Percentiles rank a stretch among this genome's conserved stretches.
phyloP scores from a whole-genome alignment of 2,329 filamentous ascomycete species.

The Scortechinia acanthostroma region DNA sequence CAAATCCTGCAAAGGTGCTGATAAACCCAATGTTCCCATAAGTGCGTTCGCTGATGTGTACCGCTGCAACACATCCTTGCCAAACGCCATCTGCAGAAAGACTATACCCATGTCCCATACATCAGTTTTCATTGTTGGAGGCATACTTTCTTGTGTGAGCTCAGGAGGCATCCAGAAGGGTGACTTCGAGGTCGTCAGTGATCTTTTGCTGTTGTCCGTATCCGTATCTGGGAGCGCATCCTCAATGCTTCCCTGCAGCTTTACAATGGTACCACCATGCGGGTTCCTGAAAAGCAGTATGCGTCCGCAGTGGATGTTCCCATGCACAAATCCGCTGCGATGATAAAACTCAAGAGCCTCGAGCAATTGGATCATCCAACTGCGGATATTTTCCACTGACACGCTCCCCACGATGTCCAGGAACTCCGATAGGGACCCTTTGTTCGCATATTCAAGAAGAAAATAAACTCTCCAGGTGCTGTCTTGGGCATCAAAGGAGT shows the following conservation, averaged over 20 bases:
- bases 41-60: slow-evolving; percentile 49
- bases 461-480: slow-evolving; percentile 43
- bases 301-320: slow-evolving; percentile 44
- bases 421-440: slow-evolving; percentile 50
- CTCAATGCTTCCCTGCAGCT: background rate
- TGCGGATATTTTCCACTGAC: slow-evolving; percentile 41
- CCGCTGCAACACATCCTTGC: slow-evolving; percentile 40
- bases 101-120: slow-evolving; percentile 64
- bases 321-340: slow-evolving; percentile 51
- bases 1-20: slow-evolving; percentile 47
- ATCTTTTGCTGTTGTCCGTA: background rate
- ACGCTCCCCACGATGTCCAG: slow-evolving; percentile 47
- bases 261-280: slow-evolving; percentile 27
- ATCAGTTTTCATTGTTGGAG: slow-evolving; percentile 45
- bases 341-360: slow-evolving; percentile 61
- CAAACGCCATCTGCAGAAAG: slow-evolving; percentile 59
- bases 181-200: slow-evolving; percentile 25
- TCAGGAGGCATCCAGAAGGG: slow-evolving; percentile 49
- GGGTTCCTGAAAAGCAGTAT: slow-evolving; percentile 41
- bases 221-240: background rate
- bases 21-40: slow-evolving; percentile 39
- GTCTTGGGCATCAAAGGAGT: slow-evolving; percentile 13
- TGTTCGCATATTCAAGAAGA: slow-evolving; percentile 47
- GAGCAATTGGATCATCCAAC: slow-evolving; percentile 56
- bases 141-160: slow-evolving; percentile 22